Base-by-base conservation (phyloP, 495 filamentous ascomycete genomes). In the Echria macrotheca region DNA sequence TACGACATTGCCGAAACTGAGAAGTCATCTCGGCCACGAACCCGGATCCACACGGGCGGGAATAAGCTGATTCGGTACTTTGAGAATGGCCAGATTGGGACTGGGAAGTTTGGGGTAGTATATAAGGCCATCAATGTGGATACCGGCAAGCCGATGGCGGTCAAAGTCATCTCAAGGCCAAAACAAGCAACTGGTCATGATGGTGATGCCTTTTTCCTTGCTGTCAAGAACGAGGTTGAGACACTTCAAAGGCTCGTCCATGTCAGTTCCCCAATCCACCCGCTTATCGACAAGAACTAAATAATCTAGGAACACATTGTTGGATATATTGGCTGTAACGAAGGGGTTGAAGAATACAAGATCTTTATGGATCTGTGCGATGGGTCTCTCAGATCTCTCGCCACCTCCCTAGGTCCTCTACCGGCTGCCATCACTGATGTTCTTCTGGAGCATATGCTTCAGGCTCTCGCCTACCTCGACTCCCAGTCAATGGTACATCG, bases 391-490 rank as follows among this genome's bases (percentile, higher is more conserved):
- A 10, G 1, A 0, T 0, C 9, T 5, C 44, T 53, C 12, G 36
- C 15, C 19, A 3, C 11, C 5, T 5, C 9, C 3, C 33, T 19
- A 10, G 0, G 0, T 11, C 3, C 6, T 2, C 43, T 33, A 35
- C 28, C 5, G 6, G 12, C 12, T 10, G 8, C 12, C n/a, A 15
- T 53, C 4, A 44, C 38, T 22, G 10, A 28, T 15, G 0, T 6
- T 3, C 35, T 32, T 28, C 15, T 53, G 17, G 21, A 31, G 28
- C 44, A 53, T 6, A 43, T 48, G 44, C 50, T 53, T 14, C 44
- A 43, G 4, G 50, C 44, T 15, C 50, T 53, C 28, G 44, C 19
- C 29, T 48, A 43, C 44, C 50, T 53, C 44, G 1, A 21, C 29
- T 1, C 0, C 2, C 50, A 15, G 11, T 32, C 33, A 10, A 11